These are phyloP conservation scores for Pleurotus tuoliensis DNA, from an alignment of 768 basidiomycete species.

Conservation along the genomic window DNA sequence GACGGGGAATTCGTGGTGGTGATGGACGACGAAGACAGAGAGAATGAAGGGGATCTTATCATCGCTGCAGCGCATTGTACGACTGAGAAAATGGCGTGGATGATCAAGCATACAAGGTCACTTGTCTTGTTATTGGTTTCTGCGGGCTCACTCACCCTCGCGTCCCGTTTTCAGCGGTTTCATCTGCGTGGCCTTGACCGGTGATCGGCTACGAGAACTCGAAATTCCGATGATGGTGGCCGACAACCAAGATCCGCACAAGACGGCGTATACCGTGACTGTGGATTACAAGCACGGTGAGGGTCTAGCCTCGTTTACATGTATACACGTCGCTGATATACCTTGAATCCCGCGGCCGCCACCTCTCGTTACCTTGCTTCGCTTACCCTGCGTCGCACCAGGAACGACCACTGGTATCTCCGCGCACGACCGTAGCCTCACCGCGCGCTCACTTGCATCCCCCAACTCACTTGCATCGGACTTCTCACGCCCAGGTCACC, in stretches of 20 bases:
- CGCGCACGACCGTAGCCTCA: constrained; percentile 89
- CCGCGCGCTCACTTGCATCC: constrained; percentile 78
- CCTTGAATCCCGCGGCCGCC: neutral
- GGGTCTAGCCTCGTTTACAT: constrained; percentile 19
- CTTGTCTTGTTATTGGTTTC: constrained; percentile 16
- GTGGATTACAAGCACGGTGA: constrained; percentile 89
- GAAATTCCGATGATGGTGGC: constrained; percentile 94
- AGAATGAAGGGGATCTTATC: constrained; percentile 97
- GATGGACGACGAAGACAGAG: constrained; percentile 93
- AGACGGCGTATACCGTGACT: constrained; percentile 94
- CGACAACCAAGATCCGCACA: constrained; percentile 83
- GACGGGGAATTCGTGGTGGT: constrained; percentile 92
- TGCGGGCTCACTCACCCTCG: neutral
- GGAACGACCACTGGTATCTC: constrained; percentile 96
- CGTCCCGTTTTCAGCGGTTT: constrained; percentile 62
- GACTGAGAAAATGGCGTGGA: constrained; percentile 98
- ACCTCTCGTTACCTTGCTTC: constrained; percentile 1
- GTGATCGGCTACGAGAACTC: constrained; percentile 69
- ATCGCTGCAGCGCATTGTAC: constrained; percentile 81
- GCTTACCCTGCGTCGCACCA: constrained; percentile 21
- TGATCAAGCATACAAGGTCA: constrained; percentile 94
- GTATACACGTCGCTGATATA: neutral
- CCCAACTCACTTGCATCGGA: constrained; percentile 52
- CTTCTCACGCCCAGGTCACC: constrained; percentile 91
- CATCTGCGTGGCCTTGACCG: constrained; percentile 84